phyloP scores from a whole-genome alignment of 2,329 filamentous ascomycete genomes.

The Diaporthe australafricana region DNA sequence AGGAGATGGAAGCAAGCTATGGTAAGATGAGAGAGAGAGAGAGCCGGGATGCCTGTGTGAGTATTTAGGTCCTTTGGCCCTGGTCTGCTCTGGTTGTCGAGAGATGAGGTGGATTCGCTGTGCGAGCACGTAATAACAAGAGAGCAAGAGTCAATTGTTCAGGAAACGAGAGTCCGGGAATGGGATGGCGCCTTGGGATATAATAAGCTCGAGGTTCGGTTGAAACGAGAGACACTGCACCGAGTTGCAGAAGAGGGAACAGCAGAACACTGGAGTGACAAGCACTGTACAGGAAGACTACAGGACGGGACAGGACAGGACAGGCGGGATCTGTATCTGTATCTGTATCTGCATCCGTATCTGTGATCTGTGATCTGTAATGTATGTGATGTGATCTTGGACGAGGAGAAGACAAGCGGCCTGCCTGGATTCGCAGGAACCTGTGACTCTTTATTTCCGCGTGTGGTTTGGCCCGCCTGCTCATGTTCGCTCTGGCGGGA shows the following conservation, averaged over 20 bases:
- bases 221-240: conserved; percentile 31
- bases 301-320: no score
- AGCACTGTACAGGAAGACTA: background rate
- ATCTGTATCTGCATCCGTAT: no score
- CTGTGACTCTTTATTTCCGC: conserved; percentile 31
- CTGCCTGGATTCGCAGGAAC: background rate
- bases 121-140: conserved; percentile 28
- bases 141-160: conserved; percentile 16
- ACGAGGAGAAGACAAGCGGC: background rate
- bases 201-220: conserved; percentile 17
- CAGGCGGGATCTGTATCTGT: background rate
- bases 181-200: conserved; percentile 22
- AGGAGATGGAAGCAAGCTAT: background rate
- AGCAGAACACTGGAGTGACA: background rate
- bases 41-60: background rate
- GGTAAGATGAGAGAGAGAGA: conserved; percentile 9
- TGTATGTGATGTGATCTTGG: conserved; percentile 8
- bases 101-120: conserved; percentile 10
- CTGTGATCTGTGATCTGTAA: background rate
- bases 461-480: conserved; percentile 14
- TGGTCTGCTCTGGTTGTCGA: conserved; percentile 6
- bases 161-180: conserved; percentile 27
- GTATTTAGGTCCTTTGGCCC: background rate
- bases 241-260: conserved; percentile 27
- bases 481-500: conserved; percentile 15